Conservation (phyloP, 257 asterid species). For the Solanum dulcamara region DNA sequence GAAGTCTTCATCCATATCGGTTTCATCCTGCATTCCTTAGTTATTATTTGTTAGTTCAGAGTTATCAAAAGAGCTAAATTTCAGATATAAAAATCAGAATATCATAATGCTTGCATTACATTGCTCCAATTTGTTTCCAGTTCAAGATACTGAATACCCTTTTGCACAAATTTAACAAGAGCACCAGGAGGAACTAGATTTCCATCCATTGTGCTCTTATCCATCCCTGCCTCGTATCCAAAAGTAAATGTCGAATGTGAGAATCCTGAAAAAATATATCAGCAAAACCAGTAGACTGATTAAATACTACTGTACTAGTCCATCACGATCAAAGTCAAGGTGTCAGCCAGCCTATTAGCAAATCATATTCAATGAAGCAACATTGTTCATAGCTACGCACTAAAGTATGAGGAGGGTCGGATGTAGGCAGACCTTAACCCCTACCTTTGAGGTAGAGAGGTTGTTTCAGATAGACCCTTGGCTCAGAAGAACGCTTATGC, state of each 20-base stretch:
- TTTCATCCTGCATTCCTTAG: slow-evolving; percentile 58
- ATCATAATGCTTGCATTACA: slow-evolving; percentile 28
- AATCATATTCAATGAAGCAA: neutral
- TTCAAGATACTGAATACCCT: slow-evolving; percentile 83
- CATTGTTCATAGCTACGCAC: too few species aligned
- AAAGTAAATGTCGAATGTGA: slow-evolving; percentile 76
- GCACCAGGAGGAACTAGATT: slow-evolving; percentile 93
- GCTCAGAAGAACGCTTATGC: too few species aligned
- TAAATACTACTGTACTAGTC: neutral
- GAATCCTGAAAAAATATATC: slow-evolving; percentile 47
- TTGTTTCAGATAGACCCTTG: too few species aligned
- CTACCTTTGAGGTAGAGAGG: too few species aligned
- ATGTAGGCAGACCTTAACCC: too few species aligned
- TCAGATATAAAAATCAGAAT: slow-evolving; percentile 10
- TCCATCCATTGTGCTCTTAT: slow-evolving; percentile 56
- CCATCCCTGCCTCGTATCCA: slow-evolving; percentile 81
- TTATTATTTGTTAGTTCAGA: slow-evolving; percentile 10
- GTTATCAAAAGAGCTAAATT: slow-evolving; percentile 3
- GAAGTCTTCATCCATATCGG: slow-evolving; percentile 66
- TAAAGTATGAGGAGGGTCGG: too few species aligned
- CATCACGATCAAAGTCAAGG: neutral
- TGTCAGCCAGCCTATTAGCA: neutral
- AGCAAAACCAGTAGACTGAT: neutral
- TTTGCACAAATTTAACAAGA: slow-evolving; percentile 72
- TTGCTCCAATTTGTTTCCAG: slow-evolving; percentile 63